These are phyloP conservation scores for Mortierella sp. DNA, from an alignment of 371 early-diverging fungal species.

Conservation along the genomic window DNA sequence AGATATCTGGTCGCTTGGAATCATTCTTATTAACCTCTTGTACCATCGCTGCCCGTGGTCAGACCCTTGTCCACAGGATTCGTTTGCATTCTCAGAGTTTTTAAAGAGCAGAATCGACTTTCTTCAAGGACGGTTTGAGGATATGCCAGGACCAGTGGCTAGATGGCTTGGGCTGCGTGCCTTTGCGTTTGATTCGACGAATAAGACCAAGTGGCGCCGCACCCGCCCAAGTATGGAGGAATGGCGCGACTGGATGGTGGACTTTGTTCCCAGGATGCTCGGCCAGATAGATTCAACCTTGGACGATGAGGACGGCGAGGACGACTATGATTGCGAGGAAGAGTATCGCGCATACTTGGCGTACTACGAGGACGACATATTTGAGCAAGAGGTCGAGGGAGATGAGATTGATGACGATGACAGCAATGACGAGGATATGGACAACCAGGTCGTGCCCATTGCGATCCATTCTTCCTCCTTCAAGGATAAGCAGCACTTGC, in stretches of 20 bases:
- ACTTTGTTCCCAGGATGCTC: slow-evolving; percentile 55
- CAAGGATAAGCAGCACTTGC: slow-evolving; percentile 12
- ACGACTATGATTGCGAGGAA: slow-evolving; percentile 22
- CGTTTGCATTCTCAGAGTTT: slow-evolving; percentile 70
- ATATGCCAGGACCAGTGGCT: slow-evolving; percentile 68
- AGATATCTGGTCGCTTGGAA: slow-evolving; percentile 78
- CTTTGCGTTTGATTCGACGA: slow-evolving; percentile 65
- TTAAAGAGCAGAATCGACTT: slow-evolving; percentile 68
- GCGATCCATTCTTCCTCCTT: slow-evolving; percentile 37
- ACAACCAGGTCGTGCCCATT: slow-evolving; percentile 51
- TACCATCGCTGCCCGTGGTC: slow-evolving; percentile 79
- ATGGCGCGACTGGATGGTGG: slow-evolving; percentile 60
- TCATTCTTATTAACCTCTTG: slow-evolving; percentile 73
- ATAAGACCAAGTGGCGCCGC: slow-evolving; percentile 36
- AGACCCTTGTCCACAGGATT: slow-evolving; percentile 68
- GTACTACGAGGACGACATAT: slow-evolving; percentile 26
- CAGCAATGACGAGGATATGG: slow-evolving; percentile 52
- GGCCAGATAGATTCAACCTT: slow-evolving; percentile 27
- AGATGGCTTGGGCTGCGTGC: slow-evolving; percentile 68
- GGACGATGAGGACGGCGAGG: slow-evolving; percentile 26
- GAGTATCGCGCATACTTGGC: slow-evolving; percentile 37
- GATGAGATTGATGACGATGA: slow-evolving; percentile 62
- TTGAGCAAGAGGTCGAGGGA: slow-evolving; percentile 65
- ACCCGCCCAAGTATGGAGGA: slow-evolving; percentile 44
- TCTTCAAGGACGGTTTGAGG: slow-evolving; percentile 61